Conservation (phyloP, 106 monocot genomes). For the Posidonia australis region DNA sequence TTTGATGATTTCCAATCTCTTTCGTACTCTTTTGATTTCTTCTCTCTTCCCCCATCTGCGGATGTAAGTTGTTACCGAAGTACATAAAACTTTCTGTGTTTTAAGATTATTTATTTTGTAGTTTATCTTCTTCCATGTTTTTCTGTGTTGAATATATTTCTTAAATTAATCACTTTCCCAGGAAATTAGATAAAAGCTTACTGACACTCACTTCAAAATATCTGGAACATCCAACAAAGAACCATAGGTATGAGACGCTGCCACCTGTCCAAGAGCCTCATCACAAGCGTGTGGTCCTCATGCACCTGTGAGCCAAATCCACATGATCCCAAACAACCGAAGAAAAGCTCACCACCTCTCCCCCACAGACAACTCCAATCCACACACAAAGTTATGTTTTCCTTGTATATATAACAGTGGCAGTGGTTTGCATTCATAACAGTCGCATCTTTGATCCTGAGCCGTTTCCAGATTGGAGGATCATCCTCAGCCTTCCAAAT, state of each 20-base stretch:
- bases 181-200: too few relatives aligned
- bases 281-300: background rate
- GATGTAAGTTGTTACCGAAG: too few relatives aligned
- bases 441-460: background rate
- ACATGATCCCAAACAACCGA: background rate
- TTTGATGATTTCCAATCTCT: too few relatives aligned
- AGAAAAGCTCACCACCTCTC: background rate
- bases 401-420: background rate
- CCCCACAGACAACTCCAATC: background rate
- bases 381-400: background rate
- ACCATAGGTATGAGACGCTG: background rate
- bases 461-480: background rate
- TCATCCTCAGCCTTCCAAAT: slow-evolving; percentile 7
- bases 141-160: too few relatives aligned
- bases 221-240: too few relatives aligned
- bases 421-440: background rate
- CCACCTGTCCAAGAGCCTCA: background rate
- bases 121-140: too few relatives aligned
- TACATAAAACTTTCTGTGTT: too few relatives aligned
- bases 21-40: too few relatives aligned
- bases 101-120: too few relatives aligned
- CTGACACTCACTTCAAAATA: too few relatives aligned
- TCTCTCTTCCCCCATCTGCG: too few relatives aligned
- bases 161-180: too few relatives aligned
- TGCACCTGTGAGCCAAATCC: background rate